phyloP scores from a whole-genome alignment of 2,329 filamentous ascomycete genomes.

The Fusarium ramigenum region DNA sequence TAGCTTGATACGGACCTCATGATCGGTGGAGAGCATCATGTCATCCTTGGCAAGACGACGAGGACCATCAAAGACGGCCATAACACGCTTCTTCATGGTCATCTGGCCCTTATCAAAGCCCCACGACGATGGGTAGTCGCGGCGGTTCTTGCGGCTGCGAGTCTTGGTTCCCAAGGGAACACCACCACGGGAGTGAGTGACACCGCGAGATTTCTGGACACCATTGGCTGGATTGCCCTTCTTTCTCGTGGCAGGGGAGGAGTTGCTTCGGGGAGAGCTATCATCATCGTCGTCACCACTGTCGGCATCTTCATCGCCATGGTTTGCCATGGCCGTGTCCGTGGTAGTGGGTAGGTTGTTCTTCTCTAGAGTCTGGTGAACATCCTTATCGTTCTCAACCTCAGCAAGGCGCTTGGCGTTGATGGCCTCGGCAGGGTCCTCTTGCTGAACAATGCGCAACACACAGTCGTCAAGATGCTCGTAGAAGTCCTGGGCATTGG shows the following conservation, averaged over 20 bases:
- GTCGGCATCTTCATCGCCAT: constrained; percentile 65
- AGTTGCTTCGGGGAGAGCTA: constrained; percentile 57
- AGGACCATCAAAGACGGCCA: constrained; percentile 90
- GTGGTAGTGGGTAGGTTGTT: constrained; percentile 65
- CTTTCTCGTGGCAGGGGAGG: constrained; percentile 57
- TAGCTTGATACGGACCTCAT: constrained; percentile 88
- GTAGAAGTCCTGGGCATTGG: constrained; percentile 96
- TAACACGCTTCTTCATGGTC: constrained; percentile 97
- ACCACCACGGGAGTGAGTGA: constrained; percentile 82
- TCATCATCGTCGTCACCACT: constrained; percentile 65
- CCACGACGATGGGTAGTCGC: constrained; percentile 94
- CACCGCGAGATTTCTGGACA: constrained; percentile 73
- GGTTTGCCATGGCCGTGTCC: constrained; percentile 48
- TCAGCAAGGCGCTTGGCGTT: constrained; percentile 73
- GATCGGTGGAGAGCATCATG: constrained; percentile 96
- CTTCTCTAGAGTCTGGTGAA: constrained; percentile 70
- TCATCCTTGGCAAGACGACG: constrained; percentile 96
- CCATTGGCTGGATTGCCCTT: constrained; percentile 67
- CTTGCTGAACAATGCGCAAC: constrained; percentile 75
- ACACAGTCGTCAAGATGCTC: constrained; percentile 90
- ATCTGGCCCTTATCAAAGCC: constrained; percentile 92
- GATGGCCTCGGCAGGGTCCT: constrained; percentile 74
- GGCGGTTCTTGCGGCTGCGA: constrained; percentile 86
- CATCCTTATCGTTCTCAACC: constrained; percentile 70
- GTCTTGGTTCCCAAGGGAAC: constrained; percentile 66